These are phyloP conservation scores for Paramecium biaurelia DNA, from an alignment of 73 alveolate genomes.

Conservation along the genomic window DNA sequence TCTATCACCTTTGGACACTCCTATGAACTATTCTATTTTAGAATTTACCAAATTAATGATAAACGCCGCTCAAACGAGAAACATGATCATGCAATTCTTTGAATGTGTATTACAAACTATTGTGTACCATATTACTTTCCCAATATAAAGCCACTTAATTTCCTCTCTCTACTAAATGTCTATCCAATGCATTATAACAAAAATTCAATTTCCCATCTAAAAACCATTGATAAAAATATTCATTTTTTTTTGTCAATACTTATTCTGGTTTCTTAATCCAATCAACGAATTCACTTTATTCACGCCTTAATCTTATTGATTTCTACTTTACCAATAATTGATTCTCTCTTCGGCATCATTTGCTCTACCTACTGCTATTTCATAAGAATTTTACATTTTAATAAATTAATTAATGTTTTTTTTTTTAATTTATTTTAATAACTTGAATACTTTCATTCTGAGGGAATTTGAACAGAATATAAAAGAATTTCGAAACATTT, in stretches of 20 bases:
- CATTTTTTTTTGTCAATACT: neutral
- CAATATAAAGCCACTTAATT: conserved; percentile 84
- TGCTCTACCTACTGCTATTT: neutral
- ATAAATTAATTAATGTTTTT: neutral
- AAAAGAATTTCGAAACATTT: neutral
- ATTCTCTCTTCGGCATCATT: neutral
- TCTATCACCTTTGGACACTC: conserved; percentile 91
- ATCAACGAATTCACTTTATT: conserved; percentile 49
- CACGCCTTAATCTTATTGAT: neutral
- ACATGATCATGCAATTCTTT: conserved; percentile 84
- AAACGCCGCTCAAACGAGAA: conserved; percentile 90
- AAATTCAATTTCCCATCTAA: conserved; percentile 90
- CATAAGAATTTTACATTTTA: neutral
- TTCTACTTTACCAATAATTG: neutral
- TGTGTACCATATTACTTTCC: conserved; percentile 78
- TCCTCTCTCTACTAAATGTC: conserved; percentile 85
- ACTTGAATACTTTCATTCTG: neutral
- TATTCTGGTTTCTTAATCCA: conserved; percentile 42
- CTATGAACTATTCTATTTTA: neutral
- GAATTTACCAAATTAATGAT: conserved; percentile 70
- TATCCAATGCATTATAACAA: conserved; percentile 97
- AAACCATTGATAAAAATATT: conserved; percentile 59
- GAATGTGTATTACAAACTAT: conserved; percentile 78
- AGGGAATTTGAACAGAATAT: neutral
- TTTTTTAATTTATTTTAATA: neutral